Evolutionary conservation across 495 filamentous ascomycete species (phyloP).

Genomic region (Tuber magnatum): DNA sequence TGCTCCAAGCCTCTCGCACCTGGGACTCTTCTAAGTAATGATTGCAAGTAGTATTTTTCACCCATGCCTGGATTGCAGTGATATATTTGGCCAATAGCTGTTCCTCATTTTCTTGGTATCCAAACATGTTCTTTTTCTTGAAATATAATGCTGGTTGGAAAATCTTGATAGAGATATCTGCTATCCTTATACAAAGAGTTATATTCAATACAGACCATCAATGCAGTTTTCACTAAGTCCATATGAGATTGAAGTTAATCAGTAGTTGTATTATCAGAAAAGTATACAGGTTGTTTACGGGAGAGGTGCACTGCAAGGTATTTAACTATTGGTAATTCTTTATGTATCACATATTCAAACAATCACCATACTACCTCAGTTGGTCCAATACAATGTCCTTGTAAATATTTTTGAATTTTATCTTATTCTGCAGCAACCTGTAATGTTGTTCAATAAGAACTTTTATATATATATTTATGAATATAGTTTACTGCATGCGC

Average conservation of each 20-base stretch:
- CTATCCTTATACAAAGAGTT: too few relatives aligned
- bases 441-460: too few relatives aligned
- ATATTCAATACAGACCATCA: too few relatives aligned
- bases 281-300: neutral
- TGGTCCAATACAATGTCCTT: too few relatives aligned
- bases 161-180: neutral
- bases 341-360: too few relatives aligned
- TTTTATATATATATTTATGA: too few relatives aligned
- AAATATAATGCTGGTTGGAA: neutral
- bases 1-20: neutral
- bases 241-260: neutral
- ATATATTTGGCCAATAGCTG: neutral
- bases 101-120: neutral
- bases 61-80: neutral
- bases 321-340: too few relatives aligned
- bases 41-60: too few relatives aligned
- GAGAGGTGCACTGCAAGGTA: neutral
- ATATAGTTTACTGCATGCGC: too few relatives aligned
- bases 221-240: neutral
- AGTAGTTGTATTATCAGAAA: neutral
- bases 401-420: too few relatives aligned
- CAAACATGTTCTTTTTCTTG: neutral
- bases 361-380: too few relatives aligned
- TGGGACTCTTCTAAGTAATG: neutral
- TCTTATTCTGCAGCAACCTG: too few relatives aligned